Percentiles rank a stretch among this genome's conserved stretches.
These are phyloP conservation scores for Clausena lansium DNA, from an alignment of 345 rosid genomes.

Conservation along the genomic window DNA sequence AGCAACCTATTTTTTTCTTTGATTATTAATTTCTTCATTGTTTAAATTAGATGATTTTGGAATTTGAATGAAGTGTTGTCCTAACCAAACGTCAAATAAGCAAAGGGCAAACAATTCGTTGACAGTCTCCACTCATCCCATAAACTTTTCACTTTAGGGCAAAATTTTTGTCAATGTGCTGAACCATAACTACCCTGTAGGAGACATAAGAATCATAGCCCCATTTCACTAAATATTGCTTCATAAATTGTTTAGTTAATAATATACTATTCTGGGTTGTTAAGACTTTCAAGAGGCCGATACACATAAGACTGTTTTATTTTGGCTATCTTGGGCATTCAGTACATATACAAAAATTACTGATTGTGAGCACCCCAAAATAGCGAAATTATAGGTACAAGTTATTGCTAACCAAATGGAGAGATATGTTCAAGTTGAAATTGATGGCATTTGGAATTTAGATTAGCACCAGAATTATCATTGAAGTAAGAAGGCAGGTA, in stretches of 20 bases:
- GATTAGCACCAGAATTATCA: neutral
- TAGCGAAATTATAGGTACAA: neutral
- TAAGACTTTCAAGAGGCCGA: conserved; percentile 12
- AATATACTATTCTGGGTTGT: neutral
- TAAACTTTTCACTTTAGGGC: neutral
- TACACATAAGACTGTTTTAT: neutral
- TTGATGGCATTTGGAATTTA: neutral
- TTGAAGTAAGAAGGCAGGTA: neutral
- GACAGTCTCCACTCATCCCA: neutral
- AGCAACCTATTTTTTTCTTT: too few relatives aligned
- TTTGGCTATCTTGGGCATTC: neutral
- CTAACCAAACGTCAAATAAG: conserved; percentile 3
- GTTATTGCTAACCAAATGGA: neutral
- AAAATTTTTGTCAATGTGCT: conserved; percentile 4
- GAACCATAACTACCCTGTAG: neutral
- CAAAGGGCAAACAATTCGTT: conserved; percentile 3
- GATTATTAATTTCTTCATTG: neutral
- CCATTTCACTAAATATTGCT: conserved; percentile 10
- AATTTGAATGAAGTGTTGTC: neutral
- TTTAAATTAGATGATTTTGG: neutral
- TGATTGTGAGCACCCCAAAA: neutral
- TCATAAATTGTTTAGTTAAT: neutral
- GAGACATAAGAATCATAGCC: conserved; percentile 12
- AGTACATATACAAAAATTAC: too few relatives aligned
- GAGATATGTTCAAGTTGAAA: neutral